Base-by-base conservation (phyloP, 306 rosid genomes). In the Erythrophleum fordii region DNA sequence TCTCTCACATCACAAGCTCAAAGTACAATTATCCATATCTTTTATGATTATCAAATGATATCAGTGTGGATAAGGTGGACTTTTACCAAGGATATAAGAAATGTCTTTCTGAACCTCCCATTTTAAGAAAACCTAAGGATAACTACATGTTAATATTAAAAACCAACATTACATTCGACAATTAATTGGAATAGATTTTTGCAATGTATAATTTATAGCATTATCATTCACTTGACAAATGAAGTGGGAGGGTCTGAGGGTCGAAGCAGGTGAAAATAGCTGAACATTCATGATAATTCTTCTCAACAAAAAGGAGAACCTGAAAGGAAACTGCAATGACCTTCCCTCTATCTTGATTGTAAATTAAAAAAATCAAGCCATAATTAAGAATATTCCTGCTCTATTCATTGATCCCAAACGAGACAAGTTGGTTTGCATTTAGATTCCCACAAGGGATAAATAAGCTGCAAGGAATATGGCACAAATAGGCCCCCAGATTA, bases 1-100 rank as follows among this genome's bases (percentile, higher is more conserved):
- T 83, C 49, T 67, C 28, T 58, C 86, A 73, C 67, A 72, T 67
- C 55, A 60, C 69, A 81, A 73, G 80, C 23, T 69, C 51, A 72
- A 72, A 69, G 34, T 34, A 55, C 18, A 55, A 13, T 5, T 78
- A 39, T n/a, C n/a, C 3, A 9, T 65, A 35, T 65, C 13, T n/a
- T 35, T 65, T 65, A 65, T 37, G 23, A 35, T 37, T 10, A 64
- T 8, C 6, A 64, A 7, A 5, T 64, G 14, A 8, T 72, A 26
- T 77, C 39, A 67, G 23, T 60, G 69, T 58, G 35, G 73, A 72
- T 56, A 52, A 45, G 48, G 53, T 26, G 71, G 80, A 81, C 48
- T 71, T 45, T 17, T 62, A 52, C 66, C 34, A 20, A 49, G 49
- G 14, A 71, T n/a, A 53, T 29, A 60, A 44, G 81, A 76, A 82